Evolutionary conservation across 805 yeast species (phyloP).

Genomic region (Teunomyces panamensis): DNA sequence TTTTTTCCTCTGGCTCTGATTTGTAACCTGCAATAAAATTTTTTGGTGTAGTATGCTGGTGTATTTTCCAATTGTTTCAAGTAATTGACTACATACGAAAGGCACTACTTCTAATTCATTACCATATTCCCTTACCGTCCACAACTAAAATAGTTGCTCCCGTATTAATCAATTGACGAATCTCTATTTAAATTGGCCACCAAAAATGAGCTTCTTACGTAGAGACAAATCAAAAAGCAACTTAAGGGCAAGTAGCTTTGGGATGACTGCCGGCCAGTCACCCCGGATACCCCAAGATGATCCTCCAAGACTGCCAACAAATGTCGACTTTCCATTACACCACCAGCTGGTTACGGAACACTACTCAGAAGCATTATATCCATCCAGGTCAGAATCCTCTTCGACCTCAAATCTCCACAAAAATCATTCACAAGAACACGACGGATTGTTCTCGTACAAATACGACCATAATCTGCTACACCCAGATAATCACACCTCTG

Average conservation of each 20-base stretch:
- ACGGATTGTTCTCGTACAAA: constrained; percentile 9
- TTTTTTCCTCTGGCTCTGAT: background rate
- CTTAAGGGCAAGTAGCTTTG: constrained; percentile 6
- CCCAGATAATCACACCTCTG: background rate
- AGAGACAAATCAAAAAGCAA: constrained; percentile 21
- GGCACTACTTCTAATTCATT: background rate
- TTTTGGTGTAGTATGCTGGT: background rate
- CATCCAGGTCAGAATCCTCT: constrained; percentile 7
- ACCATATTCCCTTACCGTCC: background rate
- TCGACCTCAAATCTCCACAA: background rate
- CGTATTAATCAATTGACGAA: background rate
- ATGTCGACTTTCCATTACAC: background rate
- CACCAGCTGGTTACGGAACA: background rate
- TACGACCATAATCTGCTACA: constrained; percentile 6
- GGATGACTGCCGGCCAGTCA: constrained; percentile 11
- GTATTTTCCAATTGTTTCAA: too few relatives aligned
- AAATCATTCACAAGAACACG: constrained; percentile 4
- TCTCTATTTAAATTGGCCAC: background rate
- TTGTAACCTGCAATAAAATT: background rate
- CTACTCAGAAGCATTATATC: constrained; percentile 5
- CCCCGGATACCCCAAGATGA: constrained; percentile 3
- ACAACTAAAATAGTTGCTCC: background rate
- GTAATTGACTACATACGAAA: too few relatives aligned
- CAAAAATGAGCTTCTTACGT: constrained; percentile 23
- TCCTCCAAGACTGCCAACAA: constrained; percentile 6